A percentile compares a stretch with the other conserved stretches of the same genome.
Conservation (phyloP, 306 rosid species). For the Dryas octopetala region DNA sequence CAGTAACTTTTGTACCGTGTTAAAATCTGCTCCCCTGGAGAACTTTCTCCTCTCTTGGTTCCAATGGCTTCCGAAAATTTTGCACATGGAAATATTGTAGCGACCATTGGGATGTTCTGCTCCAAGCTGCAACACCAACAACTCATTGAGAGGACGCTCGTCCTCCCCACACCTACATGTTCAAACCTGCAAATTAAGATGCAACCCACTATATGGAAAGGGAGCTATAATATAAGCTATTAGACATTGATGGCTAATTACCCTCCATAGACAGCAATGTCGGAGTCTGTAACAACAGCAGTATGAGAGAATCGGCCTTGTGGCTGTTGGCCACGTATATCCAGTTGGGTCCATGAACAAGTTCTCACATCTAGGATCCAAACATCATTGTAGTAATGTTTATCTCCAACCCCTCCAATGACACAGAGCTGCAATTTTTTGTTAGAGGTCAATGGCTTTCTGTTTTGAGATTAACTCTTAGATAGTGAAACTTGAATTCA, state of each 20-base stretch:
- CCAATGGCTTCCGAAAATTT: conserved; percentile 71
- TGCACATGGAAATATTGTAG: conserved; percentile 68
- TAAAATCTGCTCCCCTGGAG: conserved; percentile 33
- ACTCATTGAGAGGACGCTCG: conserved; percentile 84
- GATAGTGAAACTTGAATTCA: not conserved
- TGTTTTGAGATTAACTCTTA: not conserved
- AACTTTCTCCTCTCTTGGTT: conserved; percentile 51
- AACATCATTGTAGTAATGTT: conserved; percentile 74
- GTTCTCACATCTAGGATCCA: conserved; percentile 81
- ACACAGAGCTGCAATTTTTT: conserved; percentile 55
- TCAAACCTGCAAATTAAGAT: conserved; percentile 6
- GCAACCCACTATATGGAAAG: not conserved
- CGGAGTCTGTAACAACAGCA: conserved; percentile 68
- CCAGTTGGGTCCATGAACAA: conserved; percentile 78
- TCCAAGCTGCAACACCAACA: conserved; percentile 83
- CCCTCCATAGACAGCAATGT: conserved; percentile 91
- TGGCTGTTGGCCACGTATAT: conserved; percentile 68
- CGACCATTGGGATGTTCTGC: conserved; percentile 61
- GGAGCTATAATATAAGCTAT: not conserved
- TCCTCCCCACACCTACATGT: conserved; percentile 85
- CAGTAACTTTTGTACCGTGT: conserved; percentile 41
- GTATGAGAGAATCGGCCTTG: conserved; percentile 96
- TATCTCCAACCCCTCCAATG: conserved; percentile 94
- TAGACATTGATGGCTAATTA: conserved; percentile 26
- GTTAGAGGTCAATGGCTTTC: not conserved